phyloP scores from a whole-genome alignment of 352 stramenopile species.

The Phytophthora europaea region DNA sequence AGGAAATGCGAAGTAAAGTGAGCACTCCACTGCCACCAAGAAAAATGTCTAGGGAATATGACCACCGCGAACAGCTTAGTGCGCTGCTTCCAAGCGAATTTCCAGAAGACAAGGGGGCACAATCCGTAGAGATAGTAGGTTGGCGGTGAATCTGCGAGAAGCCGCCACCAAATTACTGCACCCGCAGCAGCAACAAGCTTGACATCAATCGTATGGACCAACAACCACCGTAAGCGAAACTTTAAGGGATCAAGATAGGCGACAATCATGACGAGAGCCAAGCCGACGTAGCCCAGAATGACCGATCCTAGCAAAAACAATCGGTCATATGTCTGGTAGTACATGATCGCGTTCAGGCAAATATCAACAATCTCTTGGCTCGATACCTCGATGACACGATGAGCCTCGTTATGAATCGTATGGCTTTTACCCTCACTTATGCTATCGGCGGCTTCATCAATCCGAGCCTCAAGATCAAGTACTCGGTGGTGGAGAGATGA shows the following conservation, averaged over 20 bases:
- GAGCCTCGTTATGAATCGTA: slow-evolving; percentile 32
- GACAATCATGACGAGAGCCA: slow-evolving; percentile 66
- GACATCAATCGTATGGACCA: slow-evolving; percentile 20
- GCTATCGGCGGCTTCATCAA: slow-evolving; percentile 34
- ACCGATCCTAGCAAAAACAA: slow-evolving; percentile 76
- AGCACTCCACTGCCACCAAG: slow-evolving; percentile 25
- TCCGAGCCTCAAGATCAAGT: slow-evolving; percentile 33
- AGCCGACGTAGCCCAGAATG: slow-evolving; percentile 74
- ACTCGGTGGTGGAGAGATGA: slow-evolving; percentile 47
- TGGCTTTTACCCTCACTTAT: slow-evolving; percentile 28
- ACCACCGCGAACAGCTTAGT: slow-evolving; percentile 28
- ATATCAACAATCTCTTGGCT: slow-evolving; percentile 75
- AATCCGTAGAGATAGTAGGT: slow-evolving; percentile 80
- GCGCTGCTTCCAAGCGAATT: slow-evolving; percentile 58
- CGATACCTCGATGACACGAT: slow-evolving; percentile 48
- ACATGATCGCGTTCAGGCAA: slow-evolving; percentile 70
- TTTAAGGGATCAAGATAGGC: slow-evolving; percentile 52
- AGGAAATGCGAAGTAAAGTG: slow-evolving; percentile 34
- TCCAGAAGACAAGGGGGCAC: slow-evolving; percentile 79
- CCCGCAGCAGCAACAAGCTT: slow-evolving; percentile 24
- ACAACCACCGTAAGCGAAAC: slow-evolving; percentile 36
- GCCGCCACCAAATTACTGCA: slow-evolving; percentile 49
- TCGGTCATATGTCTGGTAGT: slow-evolving; percentile 89
- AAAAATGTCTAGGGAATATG: not conserved
- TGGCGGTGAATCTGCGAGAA: slow-evolving; percentile 65